phyloP scores from a whole-genome alignment of 495 filamentous ascomycete genomes.

The Glutinoglossum americanum region DNA sequence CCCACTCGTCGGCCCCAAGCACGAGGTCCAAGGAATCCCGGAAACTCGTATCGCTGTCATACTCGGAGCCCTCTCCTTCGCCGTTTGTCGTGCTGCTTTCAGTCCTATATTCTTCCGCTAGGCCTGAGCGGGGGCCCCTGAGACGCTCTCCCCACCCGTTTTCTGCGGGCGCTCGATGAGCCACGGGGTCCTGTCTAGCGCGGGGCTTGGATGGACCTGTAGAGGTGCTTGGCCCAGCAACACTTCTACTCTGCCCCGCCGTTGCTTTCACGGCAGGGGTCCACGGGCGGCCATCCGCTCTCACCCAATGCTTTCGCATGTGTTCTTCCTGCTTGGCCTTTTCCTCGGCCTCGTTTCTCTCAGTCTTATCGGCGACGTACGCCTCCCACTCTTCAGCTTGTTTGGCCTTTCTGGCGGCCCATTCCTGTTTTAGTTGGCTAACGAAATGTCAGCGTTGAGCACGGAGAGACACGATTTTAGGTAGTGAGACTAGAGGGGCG shows the following conservation, averaged over 20 bases:
- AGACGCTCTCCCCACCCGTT: background rate
- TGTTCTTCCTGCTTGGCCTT: background rate
- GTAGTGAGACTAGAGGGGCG: too few species aligned
- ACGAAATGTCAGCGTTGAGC: background rate
- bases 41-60: background rate
- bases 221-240: background rate
- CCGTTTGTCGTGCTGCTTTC: background rate
- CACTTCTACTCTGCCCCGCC: background rate
- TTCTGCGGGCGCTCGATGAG: background rate
- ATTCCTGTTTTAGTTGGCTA: background rate
- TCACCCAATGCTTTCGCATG: background rate
- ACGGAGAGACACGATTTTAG: too few species aligned
- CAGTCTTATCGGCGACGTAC: background rate
- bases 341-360: background rate
- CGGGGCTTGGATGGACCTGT: background rate
- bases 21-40: background rate
- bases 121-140: background rate
- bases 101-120: background rate
- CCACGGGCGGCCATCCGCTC: background rate
- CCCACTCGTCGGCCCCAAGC: background rate
- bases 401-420: background rate
- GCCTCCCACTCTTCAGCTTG: background rate
- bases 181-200: background rate
- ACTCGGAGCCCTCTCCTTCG: background rate
- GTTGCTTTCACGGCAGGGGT: background rate